These are phyloP conservation scores for Begonia masoniana DNA, from an alignment of 306 rosid genomes.

Conservation along the genomic window DNA sequence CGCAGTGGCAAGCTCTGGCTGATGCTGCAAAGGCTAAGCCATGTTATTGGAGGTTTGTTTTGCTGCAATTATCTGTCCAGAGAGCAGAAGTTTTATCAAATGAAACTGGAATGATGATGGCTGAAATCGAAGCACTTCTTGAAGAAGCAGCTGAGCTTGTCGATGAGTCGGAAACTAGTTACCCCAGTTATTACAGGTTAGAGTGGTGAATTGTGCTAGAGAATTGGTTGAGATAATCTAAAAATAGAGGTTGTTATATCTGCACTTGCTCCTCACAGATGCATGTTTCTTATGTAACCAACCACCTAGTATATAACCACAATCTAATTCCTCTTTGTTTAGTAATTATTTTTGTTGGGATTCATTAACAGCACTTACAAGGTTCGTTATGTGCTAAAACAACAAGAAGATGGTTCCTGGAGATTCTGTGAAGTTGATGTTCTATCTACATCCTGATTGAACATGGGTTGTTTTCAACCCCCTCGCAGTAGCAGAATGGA, in stretches of 20 bases:
- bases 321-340: too few relatives aligned
- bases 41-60: conserved; percentile 85
- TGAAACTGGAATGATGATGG: conserved; percentile 48
- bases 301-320: neutral
- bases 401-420: conserved; percentile 89
- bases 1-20: conserved; percentile 80
- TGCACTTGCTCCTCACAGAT: neutral
- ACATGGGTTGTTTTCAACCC: neutral
- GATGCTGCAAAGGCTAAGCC: conserved; percentile 65
- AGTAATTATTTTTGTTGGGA: too few relatives aligned
- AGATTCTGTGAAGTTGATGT: conserved; percentile 73
- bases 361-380: conserved; percentile 51
- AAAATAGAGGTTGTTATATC: too few relatives aligned
- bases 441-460: conserved; percentile 17
- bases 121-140: conserved; percentile 69
- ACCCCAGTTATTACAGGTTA: conserved; percentile 84
- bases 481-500: too few relatives aligned
- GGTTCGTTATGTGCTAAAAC: conserved; percentile 63
- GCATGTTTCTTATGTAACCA: neutral
- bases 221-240: too few relatives aligned
- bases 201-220: conserved; percentile 3
- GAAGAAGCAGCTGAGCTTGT: conserved; percentile 99
- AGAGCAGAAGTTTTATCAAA: conserved; percentile 72
- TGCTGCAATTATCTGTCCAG: conserved; percentile 65
- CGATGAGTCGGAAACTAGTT: conserved; percentile 43